Percentiles rank a stretch among this genome's conserved stretches.
phyloP scores from a whole-genome alignment of 2,329 filamentous ascomycete species.

The Talaromyces sp. region DNA sequence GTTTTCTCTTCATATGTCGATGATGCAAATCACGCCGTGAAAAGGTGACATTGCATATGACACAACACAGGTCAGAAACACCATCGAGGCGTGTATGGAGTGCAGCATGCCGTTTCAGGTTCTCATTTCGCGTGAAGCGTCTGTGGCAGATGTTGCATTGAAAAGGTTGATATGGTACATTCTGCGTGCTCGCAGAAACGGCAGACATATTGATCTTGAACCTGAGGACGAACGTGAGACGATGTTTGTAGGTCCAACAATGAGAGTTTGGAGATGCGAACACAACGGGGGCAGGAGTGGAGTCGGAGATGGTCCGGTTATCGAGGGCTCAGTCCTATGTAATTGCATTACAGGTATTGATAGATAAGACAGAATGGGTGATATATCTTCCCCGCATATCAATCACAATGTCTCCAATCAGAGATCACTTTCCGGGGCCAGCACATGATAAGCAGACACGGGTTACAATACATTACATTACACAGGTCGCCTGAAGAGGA shows the following conservation, averaged over 20 bases:
- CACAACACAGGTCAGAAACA: conserved; percentile 31
- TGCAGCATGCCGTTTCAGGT: conserved; percentile 42
- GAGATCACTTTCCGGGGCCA: neutral
- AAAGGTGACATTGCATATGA: conserved; percentile 39
- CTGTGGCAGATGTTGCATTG: conserved; percentile 39
- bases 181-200: neutral
- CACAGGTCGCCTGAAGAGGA: neutral
- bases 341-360: neutral
- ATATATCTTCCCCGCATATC: neutral
- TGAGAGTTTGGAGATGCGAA: neutral
- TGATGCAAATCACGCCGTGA: conserved; percentile 40
- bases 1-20: conserved; percentile 44
- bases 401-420: neutral
- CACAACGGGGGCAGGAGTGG: neutral
- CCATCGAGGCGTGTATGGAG: conserved; percentile 36
- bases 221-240: neutral
- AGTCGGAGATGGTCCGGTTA: neutral
- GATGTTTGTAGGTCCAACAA: neutral
- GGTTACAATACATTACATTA: neutral
- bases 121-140: conserved; percentile 41
- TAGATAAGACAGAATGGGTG: neutral
- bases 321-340: neutral
- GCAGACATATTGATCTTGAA: neutral
- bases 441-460: neutral
- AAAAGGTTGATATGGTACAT: conserved; percentile 34